phyloP scores from a whole-genome alignment of 2,329 filamentous ascomycete genomes.

The Dothistroma septosporum region DNA sequence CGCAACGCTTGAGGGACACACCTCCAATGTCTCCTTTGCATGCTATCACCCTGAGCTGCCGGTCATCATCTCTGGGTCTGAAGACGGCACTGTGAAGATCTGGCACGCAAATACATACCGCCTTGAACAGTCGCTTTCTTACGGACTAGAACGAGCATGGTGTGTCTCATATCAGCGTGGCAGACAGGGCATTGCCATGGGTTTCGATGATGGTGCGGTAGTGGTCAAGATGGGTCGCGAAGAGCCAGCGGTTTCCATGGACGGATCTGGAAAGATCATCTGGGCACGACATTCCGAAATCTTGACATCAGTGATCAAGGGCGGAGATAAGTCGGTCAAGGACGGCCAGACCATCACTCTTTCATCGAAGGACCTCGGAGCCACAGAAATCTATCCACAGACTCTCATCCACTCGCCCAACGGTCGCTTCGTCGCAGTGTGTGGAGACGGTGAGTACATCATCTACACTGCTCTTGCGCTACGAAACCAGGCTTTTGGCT shows the following conservation, averaged over 20 bases:
- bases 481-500: conserved; percentile 96
- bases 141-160: conserved; percentile 94
- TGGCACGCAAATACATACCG: conserved; percentile 99
- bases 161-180: conserved; percentile 94
- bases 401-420: conserved; percentile 95
- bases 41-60: conserved; percentile 97
- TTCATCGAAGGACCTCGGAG: conserved; percentile 89
- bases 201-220: conserved; percentile 95
- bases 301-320: conserved; percentile 90
- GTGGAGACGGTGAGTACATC: conserved; percentile 97
- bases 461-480: conserved; percentile 96
- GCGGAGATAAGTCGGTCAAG: conserved; percentile 76
- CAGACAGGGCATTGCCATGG: conserved; percentile 89
- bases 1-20: conserved; percentile 93
- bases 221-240: conserved; percentile 97
- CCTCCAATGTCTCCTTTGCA: conserved; percentile 95
- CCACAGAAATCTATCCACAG: conserved; percentile 94
- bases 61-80: conserved; percentile 94
- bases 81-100: conserved; percentile 95
- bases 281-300: conserved; percentile 96
- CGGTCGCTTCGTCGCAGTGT: conserved; percentile 81
- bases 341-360: conserved; percentile 83
- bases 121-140: conserved; percentile 91
- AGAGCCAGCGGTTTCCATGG: conserved; percentile 97
- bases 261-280: conserved; percentile 88